Base-by-base conservation (phyloP, 768 basidiomycete genomes). In the Phaffia australis region DNA sequence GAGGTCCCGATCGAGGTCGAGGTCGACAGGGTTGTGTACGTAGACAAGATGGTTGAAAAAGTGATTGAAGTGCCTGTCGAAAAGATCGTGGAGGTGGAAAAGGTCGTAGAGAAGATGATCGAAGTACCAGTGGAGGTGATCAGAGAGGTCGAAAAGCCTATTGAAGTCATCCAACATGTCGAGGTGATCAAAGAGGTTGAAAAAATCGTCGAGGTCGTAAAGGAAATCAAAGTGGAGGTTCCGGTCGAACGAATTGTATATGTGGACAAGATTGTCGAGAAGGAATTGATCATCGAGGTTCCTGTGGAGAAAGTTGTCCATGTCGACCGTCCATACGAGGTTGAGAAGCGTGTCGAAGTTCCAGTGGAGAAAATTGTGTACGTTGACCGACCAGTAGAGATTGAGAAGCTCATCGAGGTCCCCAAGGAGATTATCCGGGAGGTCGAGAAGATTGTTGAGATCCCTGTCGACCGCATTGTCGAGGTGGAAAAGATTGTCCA, bases 341-440 rank as follows among this genome's bases (percentile, higher is more conserved):
- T 74, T 19, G 75, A 76, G 69, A 74, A 72, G 63, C 70, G 70
- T 23, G 70, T 73, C 48, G 73, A 73, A 64, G 69, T 73, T 16
- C 70, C 71, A 32, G 74, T 74, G 47, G 73, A 74, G 42, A 60
- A 60, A 35, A 49, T 66, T 29, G 65, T 66, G 15, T 50, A 60
- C 47, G 66, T 67, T n/a, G 66, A 67, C 27, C 60, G 56, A 47
- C 58, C 32, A 16, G 72, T 73, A 42, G 71, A 73, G 27, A 60
- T 70, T 46, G 63, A 55, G 25, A 51, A 57, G 48, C 69, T 60
- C 29, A 70, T 73, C 49, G 72, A 70, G 16, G 68, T 69, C 30
- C 35, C 35, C 11, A 59, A 66, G 1, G 30, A 49, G 29, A 35
- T 60, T 49, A 59, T 66, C 60, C 32, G 62, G 32, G 74, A 75